phyloP scores from a whole-genome alignment of 2,329 filamentous ascomycete species.

The Colletotrichum sublineola region DNA sequence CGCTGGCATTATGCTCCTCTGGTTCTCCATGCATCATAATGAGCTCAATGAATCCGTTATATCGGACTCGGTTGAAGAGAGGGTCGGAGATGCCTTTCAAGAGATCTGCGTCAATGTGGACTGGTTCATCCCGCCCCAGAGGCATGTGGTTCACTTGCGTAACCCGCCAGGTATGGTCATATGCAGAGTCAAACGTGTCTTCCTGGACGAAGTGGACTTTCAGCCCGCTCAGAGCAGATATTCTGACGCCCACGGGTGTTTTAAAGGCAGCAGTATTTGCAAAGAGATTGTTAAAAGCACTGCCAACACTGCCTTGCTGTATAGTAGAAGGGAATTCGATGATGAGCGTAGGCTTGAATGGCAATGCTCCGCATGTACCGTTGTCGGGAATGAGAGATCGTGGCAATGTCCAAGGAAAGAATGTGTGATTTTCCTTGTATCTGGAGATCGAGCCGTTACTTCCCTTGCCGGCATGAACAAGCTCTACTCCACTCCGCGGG shows the following conservation, averaged over 20 bases:
- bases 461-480: constrained; percentile 58
- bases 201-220: constrained; percentile 78
- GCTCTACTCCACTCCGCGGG: constrained; percentile 62
- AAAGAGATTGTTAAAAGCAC: constrained; percentile 60
- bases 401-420: constrained; percentile 95
- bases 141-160: constrained; percentile 85
- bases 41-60: constrained; percentile 80
- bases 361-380: constrained; percentile 81
- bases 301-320: constrained; percentile 49
- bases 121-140: constrained; percentile 88
- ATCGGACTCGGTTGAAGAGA: constrained; percentile 83
- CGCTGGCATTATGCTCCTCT: constrained; percentile 47
- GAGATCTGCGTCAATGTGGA: constrained; percentile 83
- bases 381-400: constrained; percentile 78
- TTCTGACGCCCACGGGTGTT: constrained; percentile 46
- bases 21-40: constrained; percentile 68
- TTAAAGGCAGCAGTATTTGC: constrained; percentile 48
- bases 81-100: constrained; percentile 84
- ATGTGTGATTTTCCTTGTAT: constrained; percentile 79
- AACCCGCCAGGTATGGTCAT: constrained; percentile 73
- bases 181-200: constrained; percentile 54
- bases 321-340: constrained; percentile 72
- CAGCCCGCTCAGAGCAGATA: constrained; percentile 65
- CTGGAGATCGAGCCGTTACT: constrained; percentile 49
- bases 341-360: constrained; percentile 76